Evolutionary conservation across 805 yeast genomes (phyloP).

Genomic region (Kregervanrija delftensis): DNA sequence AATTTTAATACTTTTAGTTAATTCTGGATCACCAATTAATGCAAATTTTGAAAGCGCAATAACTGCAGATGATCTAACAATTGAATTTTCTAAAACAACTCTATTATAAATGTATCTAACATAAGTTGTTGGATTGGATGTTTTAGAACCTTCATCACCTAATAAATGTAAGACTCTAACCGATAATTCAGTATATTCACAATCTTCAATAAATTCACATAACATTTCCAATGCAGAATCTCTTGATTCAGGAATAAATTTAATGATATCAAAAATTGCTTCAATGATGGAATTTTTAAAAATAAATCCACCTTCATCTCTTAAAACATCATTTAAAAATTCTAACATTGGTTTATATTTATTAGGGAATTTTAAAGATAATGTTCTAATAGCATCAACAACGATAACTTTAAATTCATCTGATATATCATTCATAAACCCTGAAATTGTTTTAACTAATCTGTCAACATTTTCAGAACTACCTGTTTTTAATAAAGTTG

Average conservation of each 20-base stretch:
- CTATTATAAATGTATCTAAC: constrained; percentile 96
- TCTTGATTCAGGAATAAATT: constrained; percentile 76
- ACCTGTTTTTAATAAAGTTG: constrained; percentile 92
- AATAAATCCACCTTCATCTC: constrained; percentile 84
- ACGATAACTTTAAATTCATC: constrained; percentile 95
- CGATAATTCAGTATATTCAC: constrained; percentile 90
- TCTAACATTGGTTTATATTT: constrained; percentile 77
- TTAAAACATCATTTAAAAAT: constrained; percentile 75
- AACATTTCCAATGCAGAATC: constrained; percentile 79
- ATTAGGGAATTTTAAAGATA: constrained; percentile 88
- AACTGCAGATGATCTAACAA: constrained; percentile 93
- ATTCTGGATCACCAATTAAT: constrained; percentile 59
- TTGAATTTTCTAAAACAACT: constrained; percentile 91
- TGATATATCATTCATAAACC: constrained; percentile 86
- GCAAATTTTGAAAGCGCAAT: constrained; percentile 90
- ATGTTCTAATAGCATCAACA: constrained; percentile 87
- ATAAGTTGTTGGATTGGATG: constrained; percentile 79
- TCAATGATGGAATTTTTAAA: constrained; percentile 87
- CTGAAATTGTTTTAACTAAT: constrained; percentile 77
- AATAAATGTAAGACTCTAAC: constrained; percentile 88
- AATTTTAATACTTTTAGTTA: constrained; percentile 63
- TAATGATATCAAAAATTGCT: constrained; percentile 86
- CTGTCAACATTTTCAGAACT: constrained; percentile 85
- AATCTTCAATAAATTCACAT: constrained; percentile 97
- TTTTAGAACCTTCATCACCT: constrained; percentile 91